Evolutionary conservation across 768 basidiomycete genomes (phyloP).

Genomic region (Artomyces pyxidatus): DNA sequence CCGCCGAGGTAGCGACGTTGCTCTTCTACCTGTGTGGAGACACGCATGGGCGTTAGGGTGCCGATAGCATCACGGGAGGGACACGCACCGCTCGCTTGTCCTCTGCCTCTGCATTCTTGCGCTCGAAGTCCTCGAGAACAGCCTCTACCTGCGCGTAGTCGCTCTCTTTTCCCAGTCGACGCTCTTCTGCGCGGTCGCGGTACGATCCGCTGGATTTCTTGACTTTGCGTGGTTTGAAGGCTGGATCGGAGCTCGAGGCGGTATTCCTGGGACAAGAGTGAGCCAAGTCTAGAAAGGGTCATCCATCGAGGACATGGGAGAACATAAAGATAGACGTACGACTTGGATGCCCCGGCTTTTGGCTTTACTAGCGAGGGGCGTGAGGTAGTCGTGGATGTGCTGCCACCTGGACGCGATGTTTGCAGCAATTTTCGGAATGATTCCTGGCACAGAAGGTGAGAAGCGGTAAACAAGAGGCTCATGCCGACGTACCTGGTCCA

Average conservation of each 20-base stretch:
- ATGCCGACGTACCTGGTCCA: slow-evolving; percentile 13
- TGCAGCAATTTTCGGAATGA: slow-evolving; percentile 49
- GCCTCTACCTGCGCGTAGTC: slow-evolving; percentile 79
- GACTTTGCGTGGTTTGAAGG: slow-evolving; percentile 78
- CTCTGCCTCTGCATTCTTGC: slow-evolving; percentile 43
- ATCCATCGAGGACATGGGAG: not conserved
- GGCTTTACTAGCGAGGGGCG: slow-evolving; percentile 27
- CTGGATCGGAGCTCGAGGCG: slow-evolving; percentile 44
- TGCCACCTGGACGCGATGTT: slow-evolving; percentile 22
- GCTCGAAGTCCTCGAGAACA: slow-evolving; percentile 76
- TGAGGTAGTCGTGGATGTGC: slow-evolving; percentile 19
- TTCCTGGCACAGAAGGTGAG: slow-evolving; percentile 32
- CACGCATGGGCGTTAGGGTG: not conserved
- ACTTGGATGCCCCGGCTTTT: slow-evolving; percentile 9
- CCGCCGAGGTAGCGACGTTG: slow-evolving; percentile 77
- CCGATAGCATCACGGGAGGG: not conserved
- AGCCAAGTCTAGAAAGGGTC: not conserved
- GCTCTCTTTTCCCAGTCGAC: slow-evolving; percentile 54
- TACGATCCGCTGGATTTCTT: slow-evolving; percentile 48
- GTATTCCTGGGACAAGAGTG: slow-evolving; percentile 31
- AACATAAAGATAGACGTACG: slow-evolving; percentile 3
- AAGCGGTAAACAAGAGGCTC: not conserved
- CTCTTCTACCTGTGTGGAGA: slow-evolving; percentile 56
- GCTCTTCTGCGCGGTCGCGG: slow-evolving; percentile 70
- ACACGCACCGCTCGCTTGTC: slow-evolving; percentile 47